These are phyloP conservation scores for Scheffersomyces segobiensis DNA, from an alignment of 1,139 yeast genomes.

Conservation along the genomic window DNA sequence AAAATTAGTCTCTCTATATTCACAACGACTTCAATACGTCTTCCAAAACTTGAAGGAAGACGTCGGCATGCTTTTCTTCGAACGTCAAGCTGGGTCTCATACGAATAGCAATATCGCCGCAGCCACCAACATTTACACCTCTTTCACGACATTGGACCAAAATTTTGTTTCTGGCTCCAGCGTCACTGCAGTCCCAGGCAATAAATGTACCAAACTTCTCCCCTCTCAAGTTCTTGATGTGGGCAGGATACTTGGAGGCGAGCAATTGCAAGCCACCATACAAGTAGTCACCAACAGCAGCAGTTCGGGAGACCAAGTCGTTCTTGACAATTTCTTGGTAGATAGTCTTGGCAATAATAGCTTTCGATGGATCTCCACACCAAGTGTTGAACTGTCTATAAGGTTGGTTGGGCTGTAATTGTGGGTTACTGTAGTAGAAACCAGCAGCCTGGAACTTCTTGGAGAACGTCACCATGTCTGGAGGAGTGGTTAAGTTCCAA, in stretches of 20 bases:
- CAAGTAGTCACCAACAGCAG: constrained; percentile 61
- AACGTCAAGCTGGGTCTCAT: constrained; percentile 72
- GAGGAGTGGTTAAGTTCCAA: constrained; percentile 62
- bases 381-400: constrained; percentile 82
- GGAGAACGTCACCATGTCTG: constrained; percentile 74
- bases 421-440: constrained; percentile 66
- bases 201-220: constrained; percentile 68
- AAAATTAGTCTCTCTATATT: neutral
- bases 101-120: constrained; percentile 65
- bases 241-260: constrained; percentile 43
- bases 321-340: constrained; percentile 56
- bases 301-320: constrained; percentile 51
- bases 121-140: constrained; percentile 75
- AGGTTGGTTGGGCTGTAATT: constrained; percentile 60
- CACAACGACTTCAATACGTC: constrained; percentile 16
- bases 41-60: constrained; percentile 50
- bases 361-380: constrained; percentile 81
- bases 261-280: constrained; percentile 46
- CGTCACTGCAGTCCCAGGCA: constrained; percentile 65
- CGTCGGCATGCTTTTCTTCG: constrained; percentile 65
- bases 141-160: constrained; percentile 48
- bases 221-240: constrained; percentile 60
- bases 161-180: constrained; percentile 51
- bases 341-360: constrained; percentile 63
- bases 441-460: constrained; percentile 83